Percentiles rank a stretch among this genome's conserved stretches.
phyloP scores from a whole-genome alignment of 495 filamentous ascomycete species.

The Talaromyces thailandensis region DNA sequence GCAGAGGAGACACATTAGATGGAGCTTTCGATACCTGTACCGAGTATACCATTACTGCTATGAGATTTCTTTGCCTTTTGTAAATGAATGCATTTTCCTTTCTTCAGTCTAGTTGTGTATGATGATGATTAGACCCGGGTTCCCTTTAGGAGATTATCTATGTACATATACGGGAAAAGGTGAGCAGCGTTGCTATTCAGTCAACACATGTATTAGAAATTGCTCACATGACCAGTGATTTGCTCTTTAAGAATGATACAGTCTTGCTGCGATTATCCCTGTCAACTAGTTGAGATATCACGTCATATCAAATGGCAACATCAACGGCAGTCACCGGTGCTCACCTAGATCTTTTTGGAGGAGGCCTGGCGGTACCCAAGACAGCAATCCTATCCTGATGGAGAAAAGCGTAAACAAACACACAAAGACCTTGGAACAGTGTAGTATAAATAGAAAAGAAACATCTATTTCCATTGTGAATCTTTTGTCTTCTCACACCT shows the following conservation, averaged over 20 bases:
- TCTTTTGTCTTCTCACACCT: not conserved
- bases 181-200: no score
- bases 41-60: not conserved
- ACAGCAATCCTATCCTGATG: not conserved
- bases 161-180: no score
- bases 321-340: not conserved
- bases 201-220: no score
- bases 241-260: no score
- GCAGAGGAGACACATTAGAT: conserved; percentile 27
- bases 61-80: not conserved
- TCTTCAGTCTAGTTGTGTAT: not conserved
- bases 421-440: not conserved
- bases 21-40: not conserved
- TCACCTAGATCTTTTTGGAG: no score
- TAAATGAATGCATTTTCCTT: not conserved
- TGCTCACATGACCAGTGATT: no score
- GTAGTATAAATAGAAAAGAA: not conserved
- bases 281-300: no score
- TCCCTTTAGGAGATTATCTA: no score
- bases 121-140: no score
- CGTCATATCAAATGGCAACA: not conserved
- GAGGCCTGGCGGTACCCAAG: not conserved
- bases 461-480: not conserved
- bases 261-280: no score
- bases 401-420: not conserved